Conservation (phyloP, 2,329 filamentous ascomycete genomes). For the Colletotrichum tropicicola region DNA sequence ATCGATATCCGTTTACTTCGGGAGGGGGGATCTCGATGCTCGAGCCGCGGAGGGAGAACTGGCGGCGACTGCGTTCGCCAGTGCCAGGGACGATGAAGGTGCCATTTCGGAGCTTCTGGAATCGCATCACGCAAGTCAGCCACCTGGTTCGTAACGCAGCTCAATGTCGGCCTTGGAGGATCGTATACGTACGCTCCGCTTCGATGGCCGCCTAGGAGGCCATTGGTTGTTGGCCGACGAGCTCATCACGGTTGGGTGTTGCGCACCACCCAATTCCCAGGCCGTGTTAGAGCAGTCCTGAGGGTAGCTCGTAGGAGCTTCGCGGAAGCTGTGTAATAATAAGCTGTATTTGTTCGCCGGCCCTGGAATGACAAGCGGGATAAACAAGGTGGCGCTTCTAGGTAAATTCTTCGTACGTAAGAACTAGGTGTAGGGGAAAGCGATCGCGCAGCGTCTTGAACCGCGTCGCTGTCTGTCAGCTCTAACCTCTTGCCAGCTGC, state of each 20-base stretch:
- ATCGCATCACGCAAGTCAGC: slow-evolving; percentile 8
- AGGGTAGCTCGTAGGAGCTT: slow-evolving; percentile 40
- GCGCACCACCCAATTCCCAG: slow-evolving; percentile 27
- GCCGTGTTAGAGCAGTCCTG: slow-evolving; percentile 33
- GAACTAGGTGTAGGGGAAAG: neutral
- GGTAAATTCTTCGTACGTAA: neutral
- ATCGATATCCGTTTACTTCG: slow-evolving; percentile 41
- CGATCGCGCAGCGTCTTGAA: neutral
- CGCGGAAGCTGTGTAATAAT: neutral
- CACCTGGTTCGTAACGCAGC: neutral
- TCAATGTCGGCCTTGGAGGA: neutral
- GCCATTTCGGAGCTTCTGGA: slow-evolving; percentile 79
- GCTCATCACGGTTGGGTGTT: slow-evolving; percentile 31
- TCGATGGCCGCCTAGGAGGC: slow-evolving; percentile 54
- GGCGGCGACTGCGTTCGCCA: slow-evolving; percentile 82
- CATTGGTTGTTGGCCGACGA: slow-evolving; percentile 36
- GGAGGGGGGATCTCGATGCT: slow-evolving; percentile 41
- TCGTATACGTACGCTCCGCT: slow-evolving; percentile 51
- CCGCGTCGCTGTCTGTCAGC: neutral
- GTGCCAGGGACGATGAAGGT: slow-evolving; percentile 89
- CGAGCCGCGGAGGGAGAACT: slow-evolving; percentile 77
- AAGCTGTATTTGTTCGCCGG: neutral
- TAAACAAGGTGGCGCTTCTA: slow-evolving; percentile 1
- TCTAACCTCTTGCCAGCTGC: slow-evolving; percentile 6
- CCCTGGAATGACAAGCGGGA: neutral